A percentile compares a stretch with the other conserved stretches of the same genome.
Conservation (phyloP, 805 yeast species). For the Lachancea cidri region DNA sequence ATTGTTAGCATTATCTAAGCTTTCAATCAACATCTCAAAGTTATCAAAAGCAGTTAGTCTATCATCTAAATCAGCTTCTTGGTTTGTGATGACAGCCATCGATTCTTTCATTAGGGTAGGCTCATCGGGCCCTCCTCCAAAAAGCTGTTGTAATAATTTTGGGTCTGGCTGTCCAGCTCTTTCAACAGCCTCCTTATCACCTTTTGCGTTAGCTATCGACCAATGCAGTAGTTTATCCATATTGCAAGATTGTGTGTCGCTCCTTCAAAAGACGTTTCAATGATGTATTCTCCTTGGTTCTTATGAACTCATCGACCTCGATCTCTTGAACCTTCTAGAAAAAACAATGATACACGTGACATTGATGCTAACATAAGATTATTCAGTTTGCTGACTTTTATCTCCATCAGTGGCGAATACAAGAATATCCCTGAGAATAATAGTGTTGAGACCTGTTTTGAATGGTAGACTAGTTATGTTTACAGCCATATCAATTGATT, state of each 20-base stretch:
- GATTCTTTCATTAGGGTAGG: slow-evolving; percentile 81
- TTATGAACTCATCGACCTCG: neutral
- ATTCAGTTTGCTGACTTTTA: no score
- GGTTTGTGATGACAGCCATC: slow-evolving; percentile 51
- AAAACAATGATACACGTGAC: neutral
- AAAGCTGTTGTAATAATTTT: slow-evolving; percentile 69
- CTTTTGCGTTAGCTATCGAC: slow-evolving; percentile 78
- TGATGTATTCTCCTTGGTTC: no score
- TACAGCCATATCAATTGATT: slow-evolving; percentile 1
- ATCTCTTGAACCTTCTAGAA: neutral
- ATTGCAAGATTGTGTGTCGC: no score
- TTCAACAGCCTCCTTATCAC: slow-evolving; percentile 61
- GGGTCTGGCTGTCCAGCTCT: slow-evolving; percentile 73
- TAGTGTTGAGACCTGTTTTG: neutral
- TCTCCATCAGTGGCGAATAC: no score
- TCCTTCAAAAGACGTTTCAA: no score
- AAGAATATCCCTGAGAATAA: no score
- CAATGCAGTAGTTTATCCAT: slow-evolving; percentile 93
- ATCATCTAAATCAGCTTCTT: slow-evolving; percentile 55
- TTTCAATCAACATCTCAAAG: slow-evolving; percentile 90
- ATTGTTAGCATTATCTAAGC: slow-evolving; percentile 90
- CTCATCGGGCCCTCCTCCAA: slow-evolving; percentile 80
- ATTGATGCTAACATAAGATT: neutral
- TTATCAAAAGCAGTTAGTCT: slow-evolving; percentile 79
- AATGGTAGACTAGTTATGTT: neutral